Evolutionary conservation across 176 grass and related monocot species (phyloP).

Genomic region (Secale cereale): DNA sequence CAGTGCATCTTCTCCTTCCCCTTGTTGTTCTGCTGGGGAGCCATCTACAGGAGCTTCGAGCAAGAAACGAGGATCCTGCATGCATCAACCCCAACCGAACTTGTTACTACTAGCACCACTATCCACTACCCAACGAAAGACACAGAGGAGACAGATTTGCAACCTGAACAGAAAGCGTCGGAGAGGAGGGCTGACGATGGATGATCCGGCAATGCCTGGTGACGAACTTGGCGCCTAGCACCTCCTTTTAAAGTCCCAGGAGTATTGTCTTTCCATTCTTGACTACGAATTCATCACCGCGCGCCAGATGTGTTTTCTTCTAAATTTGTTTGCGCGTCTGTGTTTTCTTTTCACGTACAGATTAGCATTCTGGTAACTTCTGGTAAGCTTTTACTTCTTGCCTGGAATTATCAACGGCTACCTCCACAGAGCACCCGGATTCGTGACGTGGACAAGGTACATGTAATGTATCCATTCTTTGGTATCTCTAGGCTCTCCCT

Average conservation of each 20-base stretch:
- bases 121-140: not conserved
- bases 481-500: too few species aligned
- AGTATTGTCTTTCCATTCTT: not conserved
- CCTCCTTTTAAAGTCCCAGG: not conserved
- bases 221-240: not conserved
- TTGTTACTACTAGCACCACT: not conserved
- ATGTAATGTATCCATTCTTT: too few species aligned
- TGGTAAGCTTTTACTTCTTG: not conserved
- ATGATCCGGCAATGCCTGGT: slow-evolving; percentile 1
- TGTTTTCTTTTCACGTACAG: not conserved
- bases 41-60: not conserved
- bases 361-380: too few species aligned
- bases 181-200: slow-evolving; percentile 1
- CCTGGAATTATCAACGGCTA: not conserved
- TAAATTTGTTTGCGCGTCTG: not conserved
- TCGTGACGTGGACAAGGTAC: not conserved
- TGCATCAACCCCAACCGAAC: not conserved
- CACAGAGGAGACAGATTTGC: not conserved
- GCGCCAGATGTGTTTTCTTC: not conserved
- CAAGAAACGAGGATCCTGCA: not conserved
- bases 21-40: too few species aligned
- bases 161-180: not conserved
- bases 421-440: not conserved
- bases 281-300: not conserved
- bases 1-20: too few species aligned